phyloP scores from a whole-genome alignment of 2,329 filamentous ascomycete genomes.

The Aureobasidium sp. region DNA sequence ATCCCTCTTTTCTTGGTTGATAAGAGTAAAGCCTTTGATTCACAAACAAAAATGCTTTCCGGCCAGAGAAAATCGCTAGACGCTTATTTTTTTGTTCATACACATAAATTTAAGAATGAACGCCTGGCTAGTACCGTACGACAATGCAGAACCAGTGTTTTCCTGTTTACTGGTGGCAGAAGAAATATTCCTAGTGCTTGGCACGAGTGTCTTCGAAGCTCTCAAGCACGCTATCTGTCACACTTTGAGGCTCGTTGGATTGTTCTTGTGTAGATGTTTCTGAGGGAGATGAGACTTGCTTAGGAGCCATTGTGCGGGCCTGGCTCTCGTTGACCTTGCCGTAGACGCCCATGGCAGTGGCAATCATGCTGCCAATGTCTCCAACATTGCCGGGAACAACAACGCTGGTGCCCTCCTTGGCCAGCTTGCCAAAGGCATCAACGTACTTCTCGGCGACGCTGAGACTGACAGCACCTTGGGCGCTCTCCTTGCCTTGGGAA shows the following conservation, averaged over 20 bases:
- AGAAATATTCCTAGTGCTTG: constrained; percentile 23
- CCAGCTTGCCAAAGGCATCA: constrained; percentile 84
- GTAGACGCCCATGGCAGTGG: constrained; percentile 89
- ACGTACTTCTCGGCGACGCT: constrained; percentile 97
- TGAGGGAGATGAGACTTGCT: constrained; percentile 23
- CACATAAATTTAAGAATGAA: neutral
- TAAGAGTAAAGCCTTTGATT: neutral
- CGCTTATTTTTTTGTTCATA: neutral
- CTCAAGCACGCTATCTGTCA: constrained; percentile 34
- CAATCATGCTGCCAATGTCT: constrained; percentile 94
- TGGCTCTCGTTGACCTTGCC: constrained; percentile 84
- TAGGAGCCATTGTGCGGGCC: constrained; percentile 57
- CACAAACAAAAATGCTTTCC: neutral
- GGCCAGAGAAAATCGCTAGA: neutral
- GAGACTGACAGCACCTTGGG: constrained; percentile 77
- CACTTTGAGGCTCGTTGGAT: constrained; percentile 14
- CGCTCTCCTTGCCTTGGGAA: constrained; percentile 61
- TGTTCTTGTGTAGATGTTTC: constrained; percentile 3
- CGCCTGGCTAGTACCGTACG: neutral
- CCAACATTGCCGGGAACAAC: constrained; percentile 96
- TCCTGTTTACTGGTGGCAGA: neutral
- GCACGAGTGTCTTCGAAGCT: constrained; percentile 32
- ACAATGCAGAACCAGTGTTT: neutral
- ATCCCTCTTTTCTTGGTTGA: neutral
- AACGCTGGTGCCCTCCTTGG: constrained; percentile 90